Conservation (phyloP, 257 asterid species). For the Scutellaria barbata region DNA sequence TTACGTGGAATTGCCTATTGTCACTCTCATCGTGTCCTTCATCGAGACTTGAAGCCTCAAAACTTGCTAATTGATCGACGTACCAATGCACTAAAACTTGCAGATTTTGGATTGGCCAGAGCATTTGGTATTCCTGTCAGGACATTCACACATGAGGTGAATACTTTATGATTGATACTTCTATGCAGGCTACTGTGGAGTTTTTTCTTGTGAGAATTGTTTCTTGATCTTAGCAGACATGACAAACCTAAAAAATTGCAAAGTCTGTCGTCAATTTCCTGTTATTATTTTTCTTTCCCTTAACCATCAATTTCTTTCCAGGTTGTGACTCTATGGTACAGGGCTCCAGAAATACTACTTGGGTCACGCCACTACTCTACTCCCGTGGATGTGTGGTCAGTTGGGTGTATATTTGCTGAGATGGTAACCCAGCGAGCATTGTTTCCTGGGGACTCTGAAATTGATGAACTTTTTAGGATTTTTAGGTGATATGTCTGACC, state of each 20-base stretch:
- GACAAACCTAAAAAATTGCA: conserved; percentile 11
- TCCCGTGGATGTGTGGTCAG: conserved; percentile 97
- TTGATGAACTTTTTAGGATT: conserved; percentile 84
- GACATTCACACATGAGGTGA: conserved; percentile 93
- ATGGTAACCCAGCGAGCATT: conserved; percentile 82
- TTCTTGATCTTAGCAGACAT: conserved; percentile 20
- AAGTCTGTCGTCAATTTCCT: background rate
- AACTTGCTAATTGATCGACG: conserved; percentile 92
- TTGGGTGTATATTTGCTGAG: conserved; percentile 98
- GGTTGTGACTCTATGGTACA: conserved; percentile 98
- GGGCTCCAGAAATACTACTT: conserved; percentile 98
- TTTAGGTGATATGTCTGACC: conserved; percentile 64
- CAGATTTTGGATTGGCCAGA: conserved; percentile 97
- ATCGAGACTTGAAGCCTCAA: conserved; percentile 95
- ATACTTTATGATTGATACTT: conserved; percentile 12
- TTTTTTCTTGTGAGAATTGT: conserved; percentile 16
- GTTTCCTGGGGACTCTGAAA: conserved; percentile 97
- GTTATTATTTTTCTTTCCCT: conserved; percentile 1
- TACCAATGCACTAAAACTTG: conserved; percentile 86
- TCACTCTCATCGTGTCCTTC: conserved; percentile 94
- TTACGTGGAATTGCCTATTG: conserved; percentile 94
- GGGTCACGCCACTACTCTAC: conserved; percentile 95
- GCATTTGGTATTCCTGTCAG: conserved; percentile 98
- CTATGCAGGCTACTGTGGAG: background rate
- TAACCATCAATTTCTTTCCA: conserved; percentile 38